These are phyloP conservation scores for Angomonas ambiguus DNA, from an alignment of 208 protist species.

Conservation along the genomic window DNA sequence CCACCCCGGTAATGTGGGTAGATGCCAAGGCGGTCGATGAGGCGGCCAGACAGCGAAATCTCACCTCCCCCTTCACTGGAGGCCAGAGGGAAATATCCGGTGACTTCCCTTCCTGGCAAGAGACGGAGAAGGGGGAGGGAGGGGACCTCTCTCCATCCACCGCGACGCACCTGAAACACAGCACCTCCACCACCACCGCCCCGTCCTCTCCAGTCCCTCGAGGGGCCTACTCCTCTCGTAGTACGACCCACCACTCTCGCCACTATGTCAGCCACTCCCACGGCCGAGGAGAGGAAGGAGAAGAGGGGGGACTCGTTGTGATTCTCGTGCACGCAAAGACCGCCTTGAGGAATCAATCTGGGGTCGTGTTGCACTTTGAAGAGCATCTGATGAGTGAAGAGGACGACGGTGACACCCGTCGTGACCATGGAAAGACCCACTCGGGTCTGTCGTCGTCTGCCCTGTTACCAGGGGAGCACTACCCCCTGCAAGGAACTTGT, in stretches of 20 bases:
- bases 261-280: too few species aligned
- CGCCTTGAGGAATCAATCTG: conserved; percentile 43
- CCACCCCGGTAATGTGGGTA: background rate
- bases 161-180: background rate
- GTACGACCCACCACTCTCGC: background rate
- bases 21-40: background rate
- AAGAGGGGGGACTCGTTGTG: conserved; percentile 32
- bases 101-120: too few species aligned
- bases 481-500: conserved; percentile 1
- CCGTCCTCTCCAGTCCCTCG: background rate
- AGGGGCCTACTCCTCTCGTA: too few species aligned
- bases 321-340: conserved; percentile 50
- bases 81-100: too few species aligned
- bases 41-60: background rate
- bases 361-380: conserved; percentile 29
- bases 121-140: too few species aligned
- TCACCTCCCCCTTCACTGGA: too few species aligned
- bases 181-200: background rate
- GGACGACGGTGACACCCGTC: conserved; percentile 10
- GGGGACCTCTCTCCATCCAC: too few species aligned
- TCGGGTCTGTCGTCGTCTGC: background rate
- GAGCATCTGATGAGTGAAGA: conserved; percentile 23
- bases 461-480: background rate
- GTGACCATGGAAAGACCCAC: background rate
- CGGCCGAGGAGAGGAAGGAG: background rate